Conservation (phyloP, 2,329 filamentous ascomycete species). For the Stagonosporopsis chrysanthemi region DNA sequence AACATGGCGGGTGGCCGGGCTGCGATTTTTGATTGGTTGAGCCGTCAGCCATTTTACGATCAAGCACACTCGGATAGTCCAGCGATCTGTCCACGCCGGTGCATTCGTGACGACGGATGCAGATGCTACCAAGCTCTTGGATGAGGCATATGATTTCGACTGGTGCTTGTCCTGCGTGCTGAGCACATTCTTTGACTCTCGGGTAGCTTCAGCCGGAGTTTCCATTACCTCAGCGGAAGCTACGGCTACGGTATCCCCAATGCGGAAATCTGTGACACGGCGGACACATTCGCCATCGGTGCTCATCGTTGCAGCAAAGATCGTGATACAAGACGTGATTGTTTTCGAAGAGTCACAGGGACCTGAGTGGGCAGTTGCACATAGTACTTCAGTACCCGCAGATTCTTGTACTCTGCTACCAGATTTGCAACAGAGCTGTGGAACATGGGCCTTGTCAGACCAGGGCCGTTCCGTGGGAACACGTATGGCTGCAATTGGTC, state of each 20-base stretch:
- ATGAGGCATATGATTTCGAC: conserved; percentile 22
- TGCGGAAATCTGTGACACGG: conserved; percentile 22
- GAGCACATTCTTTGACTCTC: conserved; percentile 25
- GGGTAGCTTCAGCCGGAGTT: conserved; percentile 23
- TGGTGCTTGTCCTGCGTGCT: conserved; percentile 28
- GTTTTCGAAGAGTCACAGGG: conserved; percentile 29
- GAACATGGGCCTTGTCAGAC: conserved; percentile 36
- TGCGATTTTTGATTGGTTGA: conserved; percentile 18
- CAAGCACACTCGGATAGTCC: conserved; percentile 5
- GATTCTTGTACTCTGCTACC: conserved; percentile 9
- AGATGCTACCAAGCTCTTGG: conserved; percentile 8
- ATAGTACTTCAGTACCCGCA: conserved; percentile 10
- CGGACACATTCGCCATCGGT: conserved; percentile 26
- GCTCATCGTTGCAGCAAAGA: conserved; percentile 29
- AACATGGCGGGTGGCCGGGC: conserved; percentile 29
- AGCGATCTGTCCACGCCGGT: conserved; percentile 19
- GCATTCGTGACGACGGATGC: conserved; percentile 24
- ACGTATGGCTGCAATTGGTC: conserved; percentile 34
- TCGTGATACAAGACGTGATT: conserved; percentile 26
- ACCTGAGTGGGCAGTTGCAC: conserved; percentile 28
- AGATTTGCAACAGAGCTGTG: conserved; percentile 22
- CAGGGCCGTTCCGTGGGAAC: conserved; percentile 21
- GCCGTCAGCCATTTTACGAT: conserved; percentile 1
- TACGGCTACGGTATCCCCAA: conserved; percentile 24
- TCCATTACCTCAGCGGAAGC: conserved; percentile 33